A percentile compares a stretch with the other conserved stretches of the same genome.
These are phyloP conservation scores for Viola odorata DNA, from an alignment of 345 rosid species.

Conservation along the genomic window DNA sequence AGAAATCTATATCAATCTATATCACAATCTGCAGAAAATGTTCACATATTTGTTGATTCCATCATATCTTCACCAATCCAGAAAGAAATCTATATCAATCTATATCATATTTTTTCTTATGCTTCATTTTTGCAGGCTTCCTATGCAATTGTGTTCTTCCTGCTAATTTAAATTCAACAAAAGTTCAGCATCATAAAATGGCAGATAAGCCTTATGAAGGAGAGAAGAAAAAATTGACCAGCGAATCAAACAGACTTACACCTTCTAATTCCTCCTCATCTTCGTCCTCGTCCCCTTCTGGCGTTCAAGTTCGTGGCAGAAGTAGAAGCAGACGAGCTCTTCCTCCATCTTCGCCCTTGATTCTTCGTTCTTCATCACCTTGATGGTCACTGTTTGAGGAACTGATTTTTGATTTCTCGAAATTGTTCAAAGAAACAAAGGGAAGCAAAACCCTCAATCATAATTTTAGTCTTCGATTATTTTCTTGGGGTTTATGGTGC, in stretches of 20 bases:
- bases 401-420: not conserved
- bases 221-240: conserved; percentile 60
- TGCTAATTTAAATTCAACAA: conserved; percentile 58
- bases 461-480: not conserved
- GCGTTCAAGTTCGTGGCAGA: conserved; percentile 50
- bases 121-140: conserved; percentile 43
- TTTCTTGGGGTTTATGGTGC: conserved; percentile 11
- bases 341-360: conserved; percentile 55
- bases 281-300: conserved; percentile 54
- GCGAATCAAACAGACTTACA: conserved; percentile 35
- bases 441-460: not conserved
- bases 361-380: conserved; percentile 37
- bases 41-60: too few relatives aligned
- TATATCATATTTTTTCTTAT: too few relatives aligned
- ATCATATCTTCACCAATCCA: too few relatives aligned
- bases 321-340: conserved; percentile 59
- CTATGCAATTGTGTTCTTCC: conserved; percentile 94
- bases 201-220: conserved; percentile 57
- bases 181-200: conserved; percentile 43
- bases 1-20: too few relatives aligned
- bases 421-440: conserved; percentile 5
- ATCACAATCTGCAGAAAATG: too few relatives aligned
- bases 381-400: conserved; percentile 10
- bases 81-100: too few relatives aligned
- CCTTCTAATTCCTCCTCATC: conserved; percentile 54